A percentile compares a stretch with the other conserved stretches of the same genome.
phyloP scores from a whole-genome alignment of 2,329 filamentous ascomycete genomes.

The Ampelomyces quisqualis region DNA sequence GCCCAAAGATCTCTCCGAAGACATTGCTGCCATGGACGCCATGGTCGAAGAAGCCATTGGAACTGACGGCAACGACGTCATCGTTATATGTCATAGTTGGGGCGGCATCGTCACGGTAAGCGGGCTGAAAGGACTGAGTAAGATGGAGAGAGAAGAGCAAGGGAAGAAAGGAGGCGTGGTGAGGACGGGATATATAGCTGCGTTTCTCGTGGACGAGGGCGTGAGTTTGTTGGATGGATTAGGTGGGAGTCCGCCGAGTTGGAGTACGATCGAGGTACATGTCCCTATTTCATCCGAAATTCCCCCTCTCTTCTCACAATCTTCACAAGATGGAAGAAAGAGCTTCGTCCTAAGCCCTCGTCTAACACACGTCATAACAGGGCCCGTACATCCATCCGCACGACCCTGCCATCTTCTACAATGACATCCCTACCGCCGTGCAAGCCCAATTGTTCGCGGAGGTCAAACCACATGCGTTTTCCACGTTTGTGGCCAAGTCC shows the following conservation, averaged over 20 bases:
- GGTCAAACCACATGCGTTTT: constrained; percentile 27
- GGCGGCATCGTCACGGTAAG: constrained; percentile 46
- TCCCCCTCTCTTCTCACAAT: no score
- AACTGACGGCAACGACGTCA: constrained; percentile 42
- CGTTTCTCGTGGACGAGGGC: constrained; percentile 42
- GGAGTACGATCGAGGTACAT: constrained; percentile 31
- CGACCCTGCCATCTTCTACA: constrained; percentile 24
- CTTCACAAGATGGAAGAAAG: no score
- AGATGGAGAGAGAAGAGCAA: constrained; percentile 33
- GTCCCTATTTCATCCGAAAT: no score
- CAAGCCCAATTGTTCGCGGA: constrained; percentile 24
- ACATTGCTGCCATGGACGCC: constrained; percentile 38
- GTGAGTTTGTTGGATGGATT: constrained; percentile 34
- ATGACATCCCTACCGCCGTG: constrained; percentile 29
- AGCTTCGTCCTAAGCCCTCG: no score
- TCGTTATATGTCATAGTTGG: constrained; percentile 50
- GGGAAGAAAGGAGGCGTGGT: constrained; percentile 46
- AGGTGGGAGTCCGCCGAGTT: constrained; percentile 22
- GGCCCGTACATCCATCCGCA: constrained; percentile 4
- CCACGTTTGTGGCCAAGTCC: constrained; percentile 26
- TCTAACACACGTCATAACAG: no score
- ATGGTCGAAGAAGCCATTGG: constrained; percentile 42
- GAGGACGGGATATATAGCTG: constrained; percentile 40
- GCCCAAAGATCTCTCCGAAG: constrained; percentile 33
- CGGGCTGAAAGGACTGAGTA: constrained; percentile 39